These are phyloP conservation scores for Pyropia haitanensis DNA, from an alignment of 23 red algal species.

Conservation along the genomic window DNA sequence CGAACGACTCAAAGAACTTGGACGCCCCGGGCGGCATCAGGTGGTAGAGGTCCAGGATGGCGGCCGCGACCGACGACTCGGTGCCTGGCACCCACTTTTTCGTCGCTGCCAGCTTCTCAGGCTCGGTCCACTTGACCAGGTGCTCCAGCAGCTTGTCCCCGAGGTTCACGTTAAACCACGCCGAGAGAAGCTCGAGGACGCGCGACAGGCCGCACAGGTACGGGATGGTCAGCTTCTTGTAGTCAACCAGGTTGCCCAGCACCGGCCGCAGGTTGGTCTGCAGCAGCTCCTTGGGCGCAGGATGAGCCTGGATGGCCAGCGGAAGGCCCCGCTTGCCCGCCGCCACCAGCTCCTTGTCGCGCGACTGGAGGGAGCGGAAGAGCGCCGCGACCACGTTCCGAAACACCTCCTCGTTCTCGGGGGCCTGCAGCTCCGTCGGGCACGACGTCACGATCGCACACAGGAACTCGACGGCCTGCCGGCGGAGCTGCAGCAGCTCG, in stretches of 20 bases:
- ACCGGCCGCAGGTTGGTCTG: slow-evolving; percentile 85
- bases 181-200: slow-evolving; percentile 77
- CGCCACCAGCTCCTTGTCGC: slow-evolving; percentile 44
- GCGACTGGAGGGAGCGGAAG: slow-evolving; percentile 78
- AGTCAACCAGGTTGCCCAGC: slow-evolving; percentile 66
- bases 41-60: slow-evolving; percentile 83
- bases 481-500: slow-evolving; percentile 32
- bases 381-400: slow-evolving; percentile 41
- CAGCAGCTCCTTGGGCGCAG: slow-evolving; percentile 55
- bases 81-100: slow-evolving; percentile 38
- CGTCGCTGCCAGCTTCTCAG: slow-evolving; percentile 31
- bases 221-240: slow-evolving; percentile 59
- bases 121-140: slow-evolving; percentile 72
- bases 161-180: slow-evolving; percentile 92
- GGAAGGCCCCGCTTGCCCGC: slow-evolving; percentile 48
- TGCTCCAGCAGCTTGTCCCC: slow-evolving; percentile 95
- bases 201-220: slow-evolving; percentile 64
- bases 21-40: slow-evolving; percentile 37
- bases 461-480: slow-evolving; percentile 33
- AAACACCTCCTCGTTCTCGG: slow-evolving; percentile 43
- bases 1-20: slow-evolving; percentile 55
- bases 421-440: slow-evolving; percentile 18
- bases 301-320: slow-evolving; percentile 36
- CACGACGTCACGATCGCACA: slow-evolving; percentile 20
- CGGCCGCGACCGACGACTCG: slow-evolving; percentile 56